phyloP scores from a whole-genome alignment of 805 yeast species.

The Peterozyma toletana region DNA sequence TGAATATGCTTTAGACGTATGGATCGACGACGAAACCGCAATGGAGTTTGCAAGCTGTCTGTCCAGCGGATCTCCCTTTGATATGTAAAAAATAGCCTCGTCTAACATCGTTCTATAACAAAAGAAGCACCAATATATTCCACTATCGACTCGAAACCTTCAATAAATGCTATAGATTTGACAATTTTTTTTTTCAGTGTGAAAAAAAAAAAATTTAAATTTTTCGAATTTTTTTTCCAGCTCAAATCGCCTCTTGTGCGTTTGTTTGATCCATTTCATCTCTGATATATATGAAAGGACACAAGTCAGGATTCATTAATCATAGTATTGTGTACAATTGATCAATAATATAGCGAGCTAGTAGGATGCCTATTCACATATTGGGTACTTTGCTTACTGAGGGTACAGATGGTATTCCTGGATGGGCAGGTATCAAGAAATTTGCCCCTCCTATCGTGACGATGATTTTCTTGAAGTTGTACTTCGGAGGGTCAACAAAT shows the following conservation, averaged over 20 bases:
- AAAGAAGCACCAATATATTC: neutral
- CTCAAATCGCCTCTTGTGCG: too few species aligned
- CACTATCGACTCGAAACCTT: neutral
- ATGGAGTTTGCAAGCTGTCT: conserved; percentile 7
- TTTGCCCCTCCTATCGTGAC: conserved; percentile 50
- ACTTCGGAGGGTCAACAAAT: conserved; percentile 72
- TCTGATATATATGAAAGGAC: too few species aligned
- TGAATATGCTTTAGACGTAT: conserved; percentile 38
- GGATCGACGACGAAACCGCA: conserved; percentile 33
- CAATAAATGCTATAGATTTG: neutral
- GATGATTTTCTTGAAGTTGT: conserved; percentile 51
- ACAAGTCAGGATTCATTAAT: too few species aligned
- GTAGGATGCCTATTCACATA: conserved; percentile 77
- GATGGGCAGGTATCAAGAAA: conserved; percentile 50
- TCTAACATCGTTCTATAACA: conserved; percentile 13
- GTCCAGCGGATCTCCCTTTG: conserved; percentile 29
- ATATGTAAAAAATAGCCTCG: conserved; percentile 33
- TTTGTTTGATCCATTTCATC: too few species aligned
- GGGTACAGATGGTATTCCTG: conserved; percentile 74
- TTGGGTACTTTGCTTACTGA: conserved; percentile 60
- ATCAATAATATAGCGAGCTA: too few species aligned
- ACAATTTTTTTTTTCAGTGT: neutral
- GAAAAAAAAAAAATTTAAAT: neutral
- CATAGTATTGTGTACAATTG: too few species aligned
- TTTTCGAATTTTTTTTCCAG: too few species aligned